phyloP scores from a whole-genome alignment of 139 green algal genomes.

The Monoraphidium neglectum region DNA sequence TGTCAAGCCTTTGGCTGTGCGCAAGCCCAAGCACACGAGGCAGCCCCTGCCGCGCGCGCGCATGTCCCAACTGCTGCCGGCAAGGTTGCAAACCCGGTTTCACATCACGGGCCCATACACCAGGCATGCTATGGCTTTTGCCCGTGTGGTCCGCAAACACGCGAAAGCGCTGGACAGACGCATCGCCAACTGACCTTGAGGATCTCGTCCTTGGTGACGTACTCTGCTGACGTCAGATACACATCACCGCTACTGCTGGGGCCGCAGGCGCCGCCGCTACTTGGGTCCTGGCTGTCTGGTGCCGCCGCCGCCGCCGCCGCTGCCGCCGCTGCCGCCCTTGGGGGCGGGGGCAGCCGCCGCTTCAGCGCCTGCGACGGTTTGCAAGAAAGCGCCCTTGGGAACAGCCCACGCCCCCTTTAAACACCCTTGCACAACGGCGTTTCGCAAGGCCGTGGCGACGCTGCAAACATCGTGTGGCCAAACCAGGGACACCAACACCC shows the following conservation, averaged over 20 bases:
- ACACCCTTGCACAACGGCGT: background rate
- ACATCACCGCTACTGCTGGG: conserved; percentile 39
- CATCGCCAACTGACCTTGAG: conserved; percentile 60
- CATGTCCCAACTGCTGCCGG: no score
- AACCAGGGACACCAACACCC: no score
- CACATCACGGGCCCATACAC: no score
- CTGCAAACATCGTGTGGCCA: no score
- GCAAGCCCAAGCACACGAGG: no score
- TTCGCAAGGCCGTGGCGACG: no score
- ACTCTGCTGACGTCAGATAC: conserved; percentile 45
- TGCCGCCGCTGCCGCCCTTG: background rate
- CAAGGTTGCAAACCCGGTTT: no score
- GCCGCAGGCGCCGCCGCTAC: background rate
- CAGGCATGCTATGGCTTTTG: no score
- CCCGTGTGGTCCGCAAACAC: no score
- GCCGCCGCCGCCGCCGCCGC: conserved; percentile 7
- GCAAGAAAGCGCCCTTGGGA: background rate
- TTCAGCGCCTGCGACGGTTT: conserved; percentile 17
- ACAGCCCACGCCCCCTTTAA: background rate
- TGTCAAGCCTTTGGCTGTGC: background rate
- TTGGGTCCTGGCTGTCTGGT: background rate
- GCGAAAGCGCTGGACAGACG: no score
- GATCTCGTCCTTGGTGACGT: conserved; percentile 76
- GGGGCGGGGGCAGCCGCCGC: conserved; percentile 32
- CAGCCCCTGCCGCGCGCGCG: no score